Conservation (phyloP, 768 basidiomycete genomes). For the Gloeophyllum trabeum region DNA sequence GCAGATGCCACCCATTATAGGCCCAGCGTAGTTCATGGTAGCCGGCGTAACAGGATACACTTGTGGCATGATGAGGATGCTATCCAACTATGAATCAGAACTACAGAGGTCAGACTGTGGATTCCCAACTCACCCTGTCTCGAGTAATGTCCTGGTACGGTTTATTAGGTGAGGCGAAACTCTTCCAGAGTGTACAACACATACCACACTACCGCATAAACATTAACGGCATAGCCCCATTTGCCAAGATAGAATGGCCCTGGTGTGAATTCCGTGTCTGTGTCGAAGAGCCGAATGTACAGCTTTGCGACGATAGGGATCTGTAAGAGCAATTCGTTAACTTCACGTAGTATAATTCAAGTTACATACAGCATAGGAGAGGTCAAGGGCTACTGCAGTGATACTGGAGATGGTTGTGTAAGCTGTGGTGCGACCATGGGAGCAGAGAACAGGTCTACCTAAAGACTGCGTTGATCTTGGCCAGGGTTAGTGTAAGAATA, state of each 20-base stretch:
- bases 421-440: neutral
- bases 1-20: slow-evolving; percentile 10
- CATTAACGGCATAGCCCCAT: slow-evolving; percentile 9
- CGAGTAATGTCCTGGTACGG: neutral
- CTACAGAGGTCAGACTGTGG: neutral
- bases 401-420: slow-evolving; percentile 3
- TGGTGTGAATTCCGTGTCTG: slow-evolving; percentile 6
- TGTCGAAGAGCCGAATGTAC: slow-evolving; percentile 2
- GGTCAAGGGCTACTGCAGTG: slow-evolving; percentile 10
- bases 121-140: neutral
- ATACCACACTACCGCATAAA: slow-evolving; percentile 10
- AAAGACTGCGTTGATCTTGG: slow-evolving; percentile 11
- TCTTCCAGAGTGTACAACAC: neutral
- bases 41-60: slow-evolving; percentile 8
- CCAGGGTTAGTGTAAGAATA: slow-evolving; percentile 1
- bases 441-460: slow-evolving; percentile 3
- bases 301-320: slow-evolving; percentile 8
- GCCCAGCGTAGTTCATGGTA: slow-evolving; percentile 13
- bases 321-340: neutral
- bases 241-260: slow-evolving; percentile 10
- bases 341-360: neutral
- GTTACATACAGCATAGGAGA: slow-evolving; percentile 4
- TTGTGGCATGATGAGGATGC: slow-evolving; percentile 13
- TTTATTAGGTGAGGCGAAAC: neutral
- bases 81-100: neutral